Percentiles rank a stretch among this genome's conserved stretches.
Evolutionary conservation across 2,329 filamentous ascomycete species (phyloP).

Genomic region (Aspergillus pseudonomiae): DNA sequence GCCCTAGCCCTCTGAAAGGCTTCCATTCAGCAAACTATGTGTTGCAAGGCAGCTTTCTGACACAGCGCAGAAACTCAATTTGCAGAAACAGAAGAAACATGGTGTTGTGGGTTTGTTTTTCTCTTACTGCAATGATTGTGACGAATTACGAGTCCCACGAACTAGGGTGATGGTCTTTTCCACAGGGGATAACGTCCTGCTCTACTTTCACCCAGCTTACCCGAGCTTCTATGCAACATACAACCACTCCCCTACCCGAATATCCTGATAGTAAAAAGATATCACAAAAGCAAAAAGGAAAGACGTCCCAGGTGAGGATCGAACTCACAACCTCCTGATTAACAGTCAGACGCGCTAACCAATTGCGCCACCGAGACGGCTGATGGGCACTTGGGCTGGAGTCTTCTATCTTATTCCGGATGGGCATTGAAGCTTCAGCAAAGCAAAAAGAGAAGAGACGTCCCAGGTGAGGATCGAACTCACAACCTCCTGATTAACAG

Average conservation of each 20-base stretch:
- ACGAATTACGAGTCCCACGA: neutral
- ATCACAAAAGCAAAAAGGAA: neutral
- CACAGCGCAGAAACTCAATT: neutral
- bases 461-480: neutral
- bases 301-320: neutral
- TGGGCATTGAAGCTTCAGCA: too few relatives aligned
- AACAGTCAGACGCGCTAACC: neutral
- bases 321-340: neutral
- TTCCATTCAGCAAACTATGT: too few relatives aligned
- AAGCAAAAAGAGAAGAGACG: neutral
- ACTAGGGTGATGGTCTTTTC: neutral
- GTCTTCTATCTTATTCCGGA: too few relatives aligned
- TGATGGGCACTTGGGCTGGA: too few relatives aligned
- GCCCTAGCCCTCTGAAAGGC: too few relatives aligned
- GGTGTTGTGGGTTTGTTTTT: neutral
- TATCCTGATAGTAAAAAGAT: neutral
- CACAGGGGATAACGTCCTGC: neutral
- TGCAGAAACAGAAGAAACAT: neutral
- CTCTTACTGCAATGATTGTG: neutral
- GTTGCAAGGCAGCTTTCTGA: too few relatives aligned
- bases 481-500: neutral
- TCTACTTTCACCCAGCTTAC: neutral
- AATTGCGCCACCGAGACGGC: neutral
- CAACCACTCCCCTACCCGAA: neutral
- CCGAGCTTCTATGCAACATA: neutral